A percentile compares a stretch with the other conserved stretches of the same genome.
phyloP scores from a whole-genome alignment of 2,329 filamentous ascomycete species.

The Blumeriella jaapii region DNA sequence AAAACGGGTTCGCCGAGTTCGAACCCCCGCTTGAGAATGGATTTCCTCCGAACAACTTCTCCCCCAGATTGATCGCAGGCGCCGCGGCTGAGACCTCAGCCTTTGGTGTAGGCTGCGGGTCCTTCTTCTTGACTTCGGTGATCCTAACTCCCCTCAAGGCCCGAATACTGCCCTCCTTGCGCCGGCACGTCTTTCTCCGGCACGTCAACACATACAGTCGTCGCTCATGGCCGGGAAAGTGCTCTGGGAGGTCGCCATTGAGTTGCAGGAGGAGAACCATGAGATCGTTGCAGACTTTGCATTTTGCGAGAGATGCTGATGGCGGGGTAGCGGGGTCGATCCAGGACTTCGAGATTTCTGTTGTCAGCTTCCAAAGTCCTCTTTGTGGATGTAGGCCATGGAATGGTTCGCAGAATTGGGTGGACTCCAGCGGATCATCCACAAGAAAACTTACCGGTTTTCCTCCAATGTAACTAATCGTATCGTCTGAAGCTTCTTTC shows the following conservation, averaged over 20 bases:
- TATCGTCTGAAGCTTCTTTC: slow-evolving; percentile 61
- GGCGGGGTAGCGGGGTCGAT: slow-evolving; percentile 60
- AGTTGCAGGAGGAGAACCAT: slow-evolving; percentile 84
- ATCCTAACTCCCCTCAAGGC: slow-evolving; percentile 58
- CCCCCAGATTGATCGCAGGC: slow-evolving; percentile 40
- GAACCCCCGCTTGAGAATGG: slow-evolving; percentile 28
- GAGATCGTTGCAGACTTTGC: slow-evolving; percentile 73
- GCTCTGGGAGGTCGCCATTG: slow-evolving; percentile 77
- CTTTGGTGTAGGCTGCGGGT: slow-evolving; percentile 24
- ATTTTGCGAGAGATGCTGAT: slow-evolving; percentile 67
- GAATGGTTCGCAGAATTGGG: too few species aligned
- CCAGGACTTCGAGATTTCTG: slow-evolving; percentile 55
- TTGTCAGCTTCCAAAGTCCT: too few species aligned
- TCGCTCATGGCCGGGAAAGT: slow-evolving; percentile 78
- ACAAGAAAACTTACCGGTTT: slow-evolving; percentile 54
- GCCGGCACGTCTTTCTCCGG: slow-evolving; percentile 62
- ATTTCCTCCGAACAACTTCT: slow-evolving; percentile 58
- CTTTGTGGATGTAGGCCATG: too few species aligned
- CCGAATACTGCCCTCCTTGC: slow-evolving; percentile 73
- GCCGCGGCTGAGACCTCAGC: slow-evolving; percentile 18
- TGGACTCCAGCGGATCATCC: too few species aligned
- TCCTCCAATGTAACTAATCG: slow-evolving; percentile 80
- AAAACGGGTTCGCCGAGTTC: slow-evolving; percentile 50
- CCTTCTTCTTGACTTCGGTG: slow-evolving; percentile 12
- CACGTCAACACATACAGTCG: slow-evolving; percentile 82